Base-by-base conservation (phyloP, 2,329 filamentous ascomycete species). In the Paracoccidioides lutzii region DNA sequence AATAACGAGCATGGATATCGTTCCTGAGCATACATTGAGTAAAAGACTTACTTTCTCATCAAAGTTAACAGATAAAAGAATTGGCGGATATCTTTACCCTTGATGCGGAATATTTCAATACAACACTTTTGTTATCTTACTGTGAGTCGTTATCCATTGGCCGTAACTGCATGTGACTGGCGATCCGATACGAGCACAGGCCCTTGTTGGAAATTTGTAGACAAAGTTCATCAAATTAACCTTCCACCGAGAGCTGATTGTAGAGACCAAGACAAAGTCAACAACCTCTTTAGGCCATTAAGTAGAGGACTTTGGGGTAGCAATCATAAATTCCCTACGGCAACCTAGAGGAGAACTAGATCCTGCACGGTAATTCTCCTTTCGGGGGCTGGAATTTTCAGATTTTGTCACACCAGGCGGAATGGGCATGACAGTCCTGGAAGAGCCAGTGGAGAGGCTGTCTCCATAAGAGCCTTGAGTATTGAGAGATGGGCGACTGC, bases 371-470 rank as follows among this genome's bases (percentile, higher is more conserved):
- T 67, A 62, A 38, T 67, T 69, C 52, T 70, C 67, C 59, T 73
- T 75, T 35, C 67, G 67, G n/a, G 72, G 69, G 57, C 67, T 75
- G 32, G 70, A 69, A 53, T 68, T 67, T 46, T 67, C 67, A 10
- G 71, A 67, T 51, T 65, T 66, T 51, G 61, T 61, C 32, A 69
- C 65, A 28, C 59, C 58, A 15, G 68, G 62, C 12, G 67, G 64
- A 38, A 63, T 61, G 0, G 71, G 67, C 33, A 70, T 59, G 33
- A 62, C 62, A 3, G 68, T 67, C 59, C 69, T 71, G 33, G 70
- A 68, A n/a, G 69, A 69, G 9, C 64, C 65, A 50, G 64, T 62
- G 12, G 70, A 66, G 52, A 66, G 59, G 50, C 69, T 63, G 38
- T 67, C 69, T 35, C 64, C 65, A 59, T 67, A 60, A 10, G 63